A percentile compares a stretch with the other conserved stretches of the same genome.
Conservation (phyloP, 768 basidiomycete genomes). For the Phanerochaete carnosa region DNA sequence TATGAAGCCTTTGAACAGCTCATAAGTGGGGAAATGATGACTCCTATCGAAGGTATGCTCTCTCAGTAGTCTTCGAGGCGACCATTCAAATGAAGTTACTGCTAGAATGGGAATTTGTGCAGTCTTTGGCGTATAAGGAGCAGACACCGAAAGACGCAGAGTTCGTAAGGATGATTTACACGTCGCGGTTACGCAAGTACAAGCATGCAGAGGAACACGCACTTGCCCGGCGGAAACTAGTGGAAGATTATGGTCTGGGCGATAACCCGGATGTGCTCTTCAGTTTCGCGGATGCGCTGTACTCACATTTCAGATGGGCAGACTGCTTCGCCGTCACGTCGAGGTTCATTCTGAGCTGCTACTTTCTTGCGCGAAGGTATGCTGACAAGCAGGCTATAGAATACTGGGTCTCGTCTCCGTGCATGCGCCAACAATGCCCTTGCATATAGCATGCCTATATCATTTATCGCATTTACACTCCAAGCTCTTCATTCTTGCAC, state of each 20-base stretch:
- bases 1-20: constrained; percentile 94
- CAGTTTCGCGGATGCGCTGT: constrained; percentile 88
- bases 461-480: constrained; percentile 91
- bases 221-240: constrained; percentile 71
- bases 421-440: constrained; percentile 85
- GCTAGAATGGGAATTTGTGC: constrained; percentile 95
- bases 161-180: constrained; percentile 92
- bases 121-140: constrained; percentile 73
- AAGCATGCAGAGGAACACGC: constrained; percentile 82
- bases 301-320: constrained; percentile 86
- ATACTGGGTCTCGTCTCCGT: constrained; percentile 83
- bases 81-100: background rate
- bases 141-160: constrained; percentile 88
- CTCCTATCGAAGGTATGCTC: constrained; percentile 82
- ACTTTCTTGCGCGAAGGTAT: background rate
- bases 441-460: constrained; percentile 98
- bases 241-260: constrained; percentile 77
- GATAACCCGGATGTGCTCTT: constrained; percentile 93
- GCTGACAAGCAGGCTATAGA: constrained; percentile 36
- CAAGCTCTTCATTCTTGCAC: constrained; percentile 92
- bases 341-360: constrained; percentile 40
- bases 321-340: constrained; percentile 90
- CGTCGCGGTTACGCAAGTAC: constrained; percentile 86
- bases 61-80: constrained; percentile 7
- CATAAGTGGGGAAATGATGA: constrained; percentile 93